Evolutionary conservation across 495 filamentous ascomycete genomes (phyloP).

Genomic region (Podospora pseudocomata): DNA sequence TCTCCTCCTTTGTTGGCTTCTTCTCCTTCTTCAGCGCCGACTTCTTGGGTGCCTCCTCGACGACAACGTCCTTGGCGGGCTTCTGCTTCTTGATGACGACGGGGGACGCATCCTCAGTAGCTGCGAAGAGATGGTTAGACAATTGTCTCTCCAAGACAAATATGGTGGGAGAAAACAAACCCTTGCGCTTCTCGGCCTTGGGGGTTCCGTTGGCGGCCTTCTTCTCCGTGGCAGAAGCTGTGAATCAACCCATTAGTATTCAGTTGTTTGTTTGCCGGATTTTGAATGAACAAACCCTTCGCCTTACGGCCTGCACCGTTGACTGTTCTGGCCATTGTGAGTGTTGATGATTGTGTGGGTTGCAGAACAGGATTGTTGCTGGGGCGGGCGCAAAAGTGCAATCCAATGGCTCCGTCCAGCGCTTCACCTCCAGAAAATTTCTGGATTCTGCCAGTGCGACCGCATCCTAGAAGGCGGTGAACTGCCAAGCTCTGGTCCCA

Average conservation of each 20-base stretch:
- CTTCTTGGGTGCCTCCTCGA: conserved; percentile 20
- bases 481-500: not conserved
- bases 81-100: conserved; percentile 42
- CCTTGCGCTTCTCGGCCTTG: conserved; percentile 51
- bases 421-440: conserved; percentile 23
- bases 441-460: conserved; percentile 29
- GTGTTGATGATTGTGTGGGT: not conserved
- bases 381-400: not conserved
- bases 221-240: not conserved
- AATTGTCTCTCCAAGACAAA: not conserved
- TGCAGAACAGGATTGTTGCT: not conserved
- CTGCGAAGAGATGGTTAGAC: conserved; percentile 17
- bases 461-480: conserved; percentile 17
- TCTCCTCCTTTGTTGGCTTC: conserved; percentile 28
- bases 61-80: conserved; percentile 28
- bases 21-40: conserved; percentile 28
- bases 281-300: not conserved
- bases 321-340: not conserved
- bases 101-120: conserved; percentile 43
- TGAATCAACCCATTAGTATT: not conserved
- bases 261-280: not conserved
- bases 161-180: conserved; percentile 25
- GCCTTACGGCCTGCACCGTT: not conserved
- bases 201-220: conserved; percentile 39
- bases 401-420: not conserved